Percentiles rank a stretch among this genome's conserved stretches.
Evolutionary conservation across 106 monocot genomes (phyloP).

Genomic region (Posidonia australis): DNA sequence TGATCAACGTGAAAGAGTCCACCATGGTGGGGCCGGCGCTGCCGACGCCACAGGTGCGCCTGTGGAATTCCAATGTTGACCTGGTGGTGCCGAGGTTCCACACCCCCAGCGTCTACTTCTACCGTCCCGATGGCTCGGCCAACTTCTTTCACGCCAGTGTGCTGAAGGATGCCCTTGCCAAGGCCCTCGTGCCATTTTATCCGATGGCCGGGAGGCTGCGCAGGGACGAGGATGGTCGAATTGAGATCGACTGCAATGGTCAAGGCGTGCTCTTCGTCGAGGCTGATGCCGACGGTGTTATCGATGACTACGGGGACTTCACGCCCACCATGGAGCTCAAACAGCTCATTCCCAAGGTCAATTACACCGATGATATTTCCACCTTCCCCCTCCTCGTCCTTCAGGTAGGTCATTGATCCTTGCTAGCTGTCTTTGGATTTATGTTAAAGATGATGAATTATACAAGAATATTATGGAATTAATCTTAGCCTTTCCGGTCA

Average conservation of each 20-base stretch:
- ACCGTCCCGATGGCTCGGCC: slow-evolving; percentile 32
- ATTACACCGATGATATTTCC: slow-evolving; percentile 64
- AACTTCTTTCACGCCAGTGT: slow-evolving; percentile 38
- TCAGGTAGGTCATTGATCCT: slow-evolving; percentile 35
- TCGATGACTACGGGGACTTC: slow-evolving; percentile 85
- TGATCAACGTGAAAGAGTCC: slow-evolving; percentile 32
- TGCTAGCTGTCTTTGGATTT: no score
- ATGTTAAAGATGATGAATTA: no score
- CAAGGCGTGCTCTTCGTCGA: slow-evolving; percentile 77
- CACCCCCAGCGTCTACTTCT: slow-evolving; percentile 98
- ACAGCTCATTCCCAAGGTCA: slow-evolving; percentile 71
- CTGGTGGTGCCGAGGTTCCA: slow-evolving; percentile 88
- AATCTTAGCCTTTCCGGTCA: not conserved
- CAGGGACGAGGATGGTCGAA: slow-evolving; percentile 64
- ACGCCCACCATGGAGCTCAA: slow-evolving; percentile 87
- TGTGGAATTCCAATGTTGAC: slow-evolving; percentile 95
- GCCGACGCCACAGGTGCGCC: slow-evolving; percentile 40
- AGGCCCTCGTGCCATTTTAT: slow-evolving; percentile 81
- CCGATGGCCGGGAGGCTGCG: slow-evolving; percentile 84
- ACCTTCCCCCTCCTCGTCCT: slow-evolving; percentile 70
- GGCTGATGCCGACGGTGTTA: slow-evolving; percentile 33
- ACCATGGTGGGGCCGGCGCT: slow-evolving; percentile 62
- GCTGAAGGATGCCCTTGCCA: slow-evolving; percentile 44
- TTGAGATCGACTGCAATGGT: slow-evolving; percentile 83
- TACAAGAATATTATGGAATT: no score